Conservation (phyloP, 768 basidiomycete genomes). For the Calocybe indica region DNA sequence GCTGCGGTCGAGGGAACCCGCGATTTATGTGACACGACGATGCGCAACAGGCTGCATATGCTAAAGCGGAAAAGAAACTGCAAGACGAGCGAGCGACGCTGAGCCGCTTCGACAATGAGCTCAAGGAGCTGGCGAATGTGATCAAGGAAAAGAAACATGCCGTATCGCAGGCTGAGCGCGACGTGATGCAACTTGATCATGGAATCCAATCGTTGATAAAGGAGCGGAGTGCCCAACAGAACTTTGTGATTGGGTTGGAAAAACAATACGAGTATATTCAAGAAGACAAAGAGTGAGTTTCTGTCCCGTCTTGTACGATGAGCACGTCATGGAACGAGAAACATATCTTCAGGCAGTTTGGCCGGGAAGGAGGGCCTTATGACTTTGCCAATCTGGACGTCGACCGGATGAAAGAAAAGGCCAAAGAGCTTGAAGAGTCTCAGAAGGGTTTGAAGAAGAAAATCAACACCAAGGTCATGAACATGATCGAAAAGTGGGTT, state of each 20-base stretch:
- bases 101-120: conserved; percentile 81
- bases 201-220: conserved; percentile 56
- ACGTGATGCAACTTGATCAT: conserved; percentile 63
- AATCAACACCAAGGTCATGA: conserved; percentile 91
- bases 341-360: conserved; percentile 60
- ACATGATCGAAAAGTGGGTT: conserved; percentile 88
- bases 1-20: not conserved
- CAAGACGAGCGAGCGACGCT: conserved; percentile 85
- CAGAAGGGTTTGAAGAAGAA: conserved; percentile 93
- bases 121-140: conserved; percentile 74
- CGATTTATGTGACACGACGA: not conserved
- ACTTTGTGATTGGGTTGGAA: conserved; percentile 61
- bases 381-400: conserved; percentile 73
- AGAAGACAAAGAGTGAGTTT: conserved; percentile 78
- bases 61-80: conserved; percentile 64
- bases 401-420: conserved; percentile 50
- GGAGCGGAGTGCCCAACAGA: conserved; percentile 53
- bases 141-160: conserved; percentile 79
- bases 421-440: conserved; percentile 65
- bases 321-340: not conserved
- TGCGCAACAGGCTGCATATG: conserved; percentile 44
- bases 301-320: not conserved
- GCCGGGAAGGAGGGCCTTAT: conserved; percentile 73
- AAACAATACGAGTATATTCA: conserved; percentile 83
- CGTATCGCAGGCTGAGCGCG: conserved; percentile 60